Evolutionary conservation across 2,329 filamentous ascomycete genomes (phyloP), one percentile per base, ranked within the genome.

Genomic region (Zymoseptoria tritici): DNA sequence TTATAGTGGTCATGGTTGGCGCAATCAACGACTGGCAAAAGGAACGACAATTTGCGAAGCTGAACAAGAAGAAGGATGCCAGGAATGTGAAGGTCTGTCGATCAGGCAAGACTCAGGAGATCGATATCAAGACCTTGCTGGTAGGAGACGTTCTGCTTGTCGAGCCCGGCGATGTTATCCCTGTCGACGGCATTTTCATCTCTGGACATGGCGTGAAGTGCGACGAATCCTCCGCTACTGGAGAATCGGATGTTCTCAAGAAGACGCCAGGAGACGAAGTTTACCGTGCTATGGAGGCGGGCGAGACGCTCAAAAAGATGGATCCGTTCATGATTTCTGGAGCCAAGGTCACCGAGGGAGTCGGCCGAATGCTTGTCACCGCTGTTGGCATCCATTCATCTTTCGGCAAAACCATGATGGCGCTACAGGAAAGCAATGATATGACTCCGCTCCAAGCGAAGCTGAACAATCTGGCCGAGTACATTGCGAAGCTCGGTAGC

Each of bases 321-420:
- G 89, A 92, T 66, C 89, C 89, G 0, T 93, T 93, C 73, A 91
- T 97, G 68, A 89, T 96, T 66, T 96, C 91, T 29, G 92, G 89
- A 52, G 87, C 87, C 2, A 91, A 90, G 66, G 85, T 93, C 9
- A 85, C 85, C 0, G 87, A 91, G 68, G 89, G 89, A 57, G 81
- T 90, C 7, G 89, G 90, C 9, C 85, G 83, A 3, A 92, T 90
- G 73, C 72, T 93, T 57, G 88, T 91, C 57, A 90, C 88, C 1
- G 83, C 88, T 4, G 85, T 87, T 19, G 89, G 89, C 63, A 80
- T 87, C 42, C 82, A 92, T 72, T 90, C 88, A 0, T 88, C 83
- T 31, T 86, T 89, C 68, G 89, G 89, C 58, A 89, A 89, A 68
- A 91, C 86, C 2, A 82, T 92, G 77, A 87, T 92, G 82, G 89